These are phyloP conservation scores for Termitomyces sp. DNA, from an alignment of 768 basidiomycete species.

Conservation along the genomic window DNA sequence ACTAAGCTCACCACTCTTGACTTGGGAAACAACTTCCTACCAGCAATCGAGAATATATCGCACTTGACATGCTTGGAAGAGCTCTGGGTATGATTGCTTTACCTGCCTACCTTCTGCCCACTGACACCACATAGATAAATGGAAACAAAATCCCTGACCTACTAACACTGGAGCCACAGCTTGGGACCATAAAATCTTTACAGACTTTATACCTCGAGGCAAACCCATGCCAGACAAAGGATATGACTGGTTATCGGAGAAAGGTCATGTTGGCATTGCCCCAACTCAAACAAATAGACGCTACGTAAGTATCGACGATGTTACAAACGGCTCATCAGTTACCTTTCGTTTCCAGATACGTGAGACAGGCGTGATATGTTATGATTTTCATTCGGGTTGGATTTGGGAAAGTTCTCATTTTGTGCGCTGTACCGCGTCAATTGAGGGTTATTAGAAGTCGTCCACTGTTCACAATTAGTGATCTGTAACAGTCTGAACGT, in stretches of 20 bases:
- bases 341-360: constrained; percentile 8
- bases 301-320: constrained; percentile 59
- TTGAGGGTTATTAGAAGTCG: not conserved
- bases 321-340: not conserved
- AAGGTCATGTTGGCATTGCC: constrained; percentile 88
- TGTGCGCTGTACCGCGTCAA: too few species aligned
- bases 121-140: constrained; percentile 53
- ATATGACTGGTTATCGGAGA: constrained; percentile 75
- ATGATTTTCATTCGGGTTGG: not conserved
- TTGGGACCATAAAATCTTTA: constrained; percentile 54
- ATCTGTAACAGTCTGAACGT: too few species aligned
- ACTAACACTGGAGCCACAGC: constrained; percentile 58
- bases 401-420: not conserved
- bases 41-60: constrained; percentile 73
- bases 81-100: constrained; percentile 73
- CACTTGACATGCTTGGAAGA: constrained; percentile 81
- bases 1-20: constrained; percentile 80
- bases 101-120: not conserved
- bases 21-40: constrained; percentile 79
- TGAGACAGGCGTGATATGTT: constrained; percentile 1
- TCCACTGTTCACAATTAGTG: not conserved
- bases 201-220: constrained; percentile 92
- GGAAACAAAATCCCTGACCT: constrained; percentile 80
- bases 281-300: constrained; percentile 91
- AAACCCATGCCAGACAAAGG: constrained; percentile 83